phyloP scores from a whole-genome alignment of 148 eudicot species.

The Rhododendron simsii region DNA sequence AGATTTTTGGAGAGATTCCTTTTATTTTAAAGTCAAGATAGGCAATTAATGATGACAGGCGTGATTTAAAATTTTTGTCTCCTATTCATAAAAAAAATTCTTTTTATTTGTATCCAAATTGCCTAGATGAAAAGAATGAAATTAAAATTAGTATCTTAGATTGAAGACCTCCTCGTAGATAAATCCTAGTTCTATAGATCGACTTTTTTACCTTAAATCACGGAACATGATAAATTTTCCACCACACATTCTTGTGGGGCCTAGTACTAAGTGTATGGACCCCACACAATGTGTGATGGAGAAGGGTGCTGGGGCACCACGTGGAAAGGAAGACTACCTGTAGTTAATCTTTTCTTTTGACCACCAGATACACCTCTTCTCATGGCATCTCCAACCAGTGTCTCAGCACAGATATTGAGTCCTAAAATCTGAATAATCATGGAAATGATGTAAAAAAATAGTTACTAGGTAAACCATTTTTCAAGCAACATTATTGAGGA shows the following conservation, averaged over 20 bases:
- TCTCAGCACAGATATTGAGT: slow-evolving; percentile 73
- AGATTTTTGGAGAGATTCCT: not conserved
- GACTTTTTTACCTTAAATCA: not conserved
- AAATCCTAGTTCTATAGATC: not conserved
- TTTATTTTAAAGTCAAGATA: not conserved
- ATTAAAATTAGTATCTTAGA: not conserved
- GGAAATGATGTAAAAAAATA: not conserved
- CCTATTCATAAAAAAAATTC: not conserved
- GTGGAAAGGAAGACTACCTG: slow-evolving; percentile 35
- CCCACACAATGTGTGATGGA: not conserved
- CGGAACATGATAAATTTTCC: not conserved
- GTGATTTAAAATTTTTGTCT: not conserved
- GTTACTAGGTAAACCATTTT: not conserved
- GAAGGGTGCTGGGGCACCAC: not conserved
- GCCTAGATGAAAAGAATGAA: not conserved
- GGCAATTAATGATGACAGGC: not conserved
- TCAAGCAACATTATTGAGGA: not conserved
- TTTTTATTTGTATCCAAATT: too few relatives aligned
- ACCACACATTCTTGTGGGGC: not conserved
- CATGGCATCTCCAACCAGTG: slow-evolving; percentile 70
- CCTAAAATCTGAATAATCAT: slow-evolving; percentile 62
- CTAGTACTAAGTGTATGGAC: not conserved
- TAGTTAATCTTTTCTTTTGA: slow-evolving; percentile 78
- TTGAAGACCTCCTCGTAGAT: not conserved
- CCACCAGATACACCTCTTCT: slow-evolving; percentile 88